phyloP scores from a whole-genome alignment of 2,329 filamentous ascomycete species.

The Knufia petricola region DNA sequence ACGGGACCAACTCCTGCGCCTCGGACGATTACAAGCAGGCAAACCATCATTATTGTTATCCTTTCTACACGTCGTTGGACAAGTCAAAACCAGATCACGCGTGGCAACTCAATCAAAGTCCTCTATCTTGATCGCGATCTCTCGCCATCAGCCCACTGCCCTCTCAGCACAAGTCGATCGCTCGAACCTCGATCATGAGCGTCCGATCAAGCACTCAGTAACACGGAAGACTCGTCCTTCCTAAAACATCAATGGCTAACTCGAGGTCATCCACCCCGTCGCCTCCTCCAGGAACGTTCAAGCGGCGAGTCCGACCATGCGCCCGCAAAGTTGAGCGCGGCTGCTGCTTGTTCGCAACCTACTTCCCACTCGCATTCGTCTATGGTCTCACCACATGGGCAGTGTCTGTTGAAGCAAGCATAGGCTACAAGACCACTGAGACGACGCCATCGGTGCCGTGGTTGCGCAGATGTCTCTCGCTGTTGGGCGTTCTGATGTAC shows the following conservation, averaged over 20 bases:
- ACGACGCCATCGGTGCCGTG: constrained; percentile 18
- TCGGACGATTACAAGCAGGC: not conserved
- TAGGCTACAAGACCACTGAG: constrained; percentile 40
- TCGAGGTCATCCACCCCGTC: constrained; percentile 27
- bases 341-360: constrained; percentile 70
- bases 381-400: constrained; percentile 90
- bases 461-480: constrained; percentile 44
- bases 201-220: not conserved
- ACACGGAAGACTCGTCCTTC: not conserved
- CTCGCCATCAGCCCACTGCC: too few relatives aligned
- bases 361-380: constrained; percentile 81
- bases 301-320: constrained; percentile 34
- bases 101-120: too few relatives aligned
- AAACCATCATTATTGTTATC: not conserved
- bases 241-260: constrained; percentile 13
- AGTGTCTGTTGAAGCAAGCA: constrained; percentile 70
- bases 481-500: constrained; percentile 62
- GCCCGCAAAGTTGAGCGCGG: constrained; percentile 58
- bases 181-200: not conserved
- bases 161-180: not conserved
- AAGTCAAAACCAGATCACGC: too few relatives aligned
- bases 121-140: too few relatives aligned
- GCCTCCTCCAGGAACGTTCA: constrained; percentile 32
- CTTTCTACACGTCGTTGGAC: too few relatives aligned
- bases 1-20: not conserved